Conservation (phyloP, 23 red algal genomes). For the Pyropia yezoensis region DNA sequence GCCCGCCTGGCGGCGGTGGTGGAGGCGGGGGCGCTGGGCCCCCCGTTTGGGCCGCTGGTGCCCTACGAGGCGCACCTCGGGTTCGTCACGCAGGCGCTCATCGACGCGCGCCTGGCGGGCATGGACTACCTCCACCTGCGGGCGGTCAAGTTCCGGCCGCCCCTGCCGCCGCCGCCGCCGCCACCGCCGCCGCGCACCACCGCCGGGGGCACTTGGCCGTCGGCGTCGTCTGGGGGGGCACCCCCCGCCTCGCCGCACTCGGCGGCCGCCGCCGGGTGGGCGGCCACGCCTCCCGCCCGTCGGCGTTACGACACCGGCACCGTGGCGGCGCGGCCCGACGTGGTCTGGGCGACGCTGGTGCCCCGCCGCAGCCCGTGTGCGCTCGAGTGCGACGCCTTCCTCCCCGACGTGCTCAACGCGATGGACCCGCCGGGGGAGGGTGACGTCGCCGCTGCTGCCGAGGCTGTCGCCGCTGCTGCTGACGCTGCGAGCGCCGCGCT, state of each 20-base stretch:
- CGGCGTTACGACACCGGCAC: background rate
- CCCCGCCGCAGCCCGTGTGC: slow-evolving; percentile 27
- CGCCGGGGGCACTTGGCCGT: no score
- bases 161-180: slow-evolving; percentile 21
- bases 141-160: slow-evolving; percentile 40
- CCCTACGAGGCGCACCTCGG: slow-evolving; percentile 69
- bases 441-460: no score
- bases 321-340: background rate
- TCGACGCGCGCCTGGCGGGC: slow-evolving; percentile 61
- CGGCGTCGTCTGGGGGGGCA: no score
- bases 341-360: slow-evolving; percentile 39
- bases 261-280: background rate
- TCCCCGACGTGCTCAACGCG: slow-evolving; percentile 38
- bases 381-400: slow-evolving; percentile 56
- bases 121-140: slow-evolving; percentile 67
- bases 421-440: background rate
- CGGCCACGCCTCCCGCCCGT: background rate
- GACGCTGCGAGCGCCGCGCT: background rate
- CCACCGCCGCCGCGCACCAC: background rate
- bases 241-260: no score
- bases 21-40: slow-evolving; percentile 9
- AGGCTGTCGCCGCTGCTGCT: background rate
- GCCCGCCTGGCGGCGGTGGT: slow-evolving; percentile 39
- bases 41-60: slow-evolving; percentile 16
- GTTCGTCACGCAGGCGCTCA: slow-evolving; percentile 68